Base-by-base conservation (phyloP, 2,329 filamentous ascomycete species). In the Pleomassaria siparia region DNA sequence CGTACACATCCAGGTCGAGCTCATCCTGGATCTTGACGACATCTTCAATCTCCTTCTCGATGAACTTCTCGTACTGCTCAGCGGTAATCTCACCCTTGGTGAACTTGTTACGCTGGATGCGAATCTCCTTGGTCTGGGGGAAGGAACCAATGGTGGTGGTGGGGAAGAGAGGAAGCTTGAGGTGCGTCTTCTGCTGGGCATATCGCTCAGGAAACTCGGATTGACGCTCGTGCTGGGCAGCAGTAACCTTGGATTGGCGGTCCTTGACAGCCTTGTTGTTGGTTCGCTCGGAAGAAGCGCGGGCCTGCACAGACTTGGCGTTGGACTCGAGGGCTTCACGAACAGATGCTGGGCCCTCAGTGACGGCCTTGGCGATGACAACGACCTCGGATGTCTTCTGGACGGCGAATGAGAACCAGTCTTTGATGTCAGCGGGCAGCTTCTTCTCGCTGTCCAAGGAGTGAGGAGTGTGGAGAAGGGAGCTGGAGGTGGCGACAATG, bases 141-240 rank as follows among this genome's bases (percentile, higher is more conserved):
- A 99, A 99, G 48, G 92, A 97, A 63, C 94, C 94, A 62, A 99
- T 99, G 73, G 94, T 99, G 74, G 94, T 99, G 72, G 94, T 99
- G 58, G 94, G 94, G 89, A 99, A 99, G 60, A 92, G 81, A 63
- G 94, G 94, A 53, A 99, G 88, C 72, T 88, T 91, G 71, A 99
- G 88, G 77, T 89, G 86, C 77, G 87, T 85, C 81, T 92, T 87
- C 81, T 99, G 94, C 74, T 89, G 83, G 55, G 85, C 80, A 67
- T 95, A 94, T 77, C 94, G 89, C 62, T 75, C 76, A 46, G 89
- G 80, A 85, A 99, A 99, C 60, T 84, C 80, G 60, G 89, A 92
- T 80, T 94, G 88, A 80, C 94, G 91, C 81, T 92, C 86, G 85
- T 96, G 92, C 84, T 89, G 85, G 64, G 87, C 82, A 44, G 83